Conservation (phyloP, 257 asterid species). For the Paulownia fortunei region DNA sequence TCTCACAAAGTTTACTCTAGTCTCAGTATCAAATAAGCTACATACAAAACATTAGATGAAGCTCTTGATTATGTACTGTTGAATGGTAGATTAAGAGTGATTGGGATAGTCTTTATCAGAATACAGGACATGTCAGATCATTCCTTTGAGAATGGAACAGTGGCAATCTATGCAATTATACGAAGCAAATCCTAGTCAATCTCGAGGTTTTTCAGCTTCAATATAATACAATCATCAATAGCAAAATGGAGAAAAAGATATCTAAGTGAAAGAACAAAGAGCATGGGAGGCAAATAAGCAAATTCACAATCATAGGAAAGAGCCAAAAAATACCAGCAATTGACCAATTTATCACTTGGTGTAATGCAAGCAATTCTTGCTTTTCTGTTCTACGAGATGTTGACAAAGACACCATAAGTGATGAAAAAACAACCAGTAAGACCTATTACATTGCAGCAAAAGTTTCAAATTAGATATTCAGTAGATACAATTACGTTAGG, state of each 20-base stretch:
- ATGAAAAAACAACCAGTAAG: conserved; percentile 71
- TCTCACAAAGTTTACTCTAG: neutral
- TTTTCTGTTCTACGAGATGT: conserved; percentile 91
- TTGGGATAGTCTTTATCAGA: neutral
- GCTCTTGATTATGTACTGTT: neutral
- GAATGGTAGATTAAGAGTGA: neutral
- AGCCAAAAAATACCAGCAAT: conserved; percentile 70
- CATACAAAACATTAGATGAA: neutral
- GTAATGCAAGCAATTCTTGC: conserved; percentile 73
- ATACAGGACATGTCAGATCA: neutral
- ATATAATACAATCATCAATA: neutral
- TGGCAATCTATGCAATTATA: neutral
- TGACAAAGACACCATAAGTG: conserved; percentile 86
- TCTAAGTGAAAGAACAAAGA: neutral
- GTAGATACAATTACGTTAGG: conserved; percentile 19
- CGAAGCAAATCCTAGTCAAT: neutral
- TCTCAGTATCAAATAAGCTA: neutral
- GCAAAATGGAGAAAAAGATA: conserved; percentile 6
- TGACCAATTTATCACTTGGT: conserved; percentile 91
- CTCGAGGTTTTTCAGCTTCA: neutral
- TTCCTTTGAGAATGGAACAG: neutral
- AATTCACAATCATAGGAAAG: conserved; percentile 3
- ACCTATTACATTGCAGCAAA: conserved; percentile 54
- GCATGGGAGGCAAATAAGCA: neutral
- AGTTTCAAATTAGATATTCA: conserved; percentile 15